Conservation (phyloP, 306 rosid genomes). For the Prunus kanzakura region DNA sequence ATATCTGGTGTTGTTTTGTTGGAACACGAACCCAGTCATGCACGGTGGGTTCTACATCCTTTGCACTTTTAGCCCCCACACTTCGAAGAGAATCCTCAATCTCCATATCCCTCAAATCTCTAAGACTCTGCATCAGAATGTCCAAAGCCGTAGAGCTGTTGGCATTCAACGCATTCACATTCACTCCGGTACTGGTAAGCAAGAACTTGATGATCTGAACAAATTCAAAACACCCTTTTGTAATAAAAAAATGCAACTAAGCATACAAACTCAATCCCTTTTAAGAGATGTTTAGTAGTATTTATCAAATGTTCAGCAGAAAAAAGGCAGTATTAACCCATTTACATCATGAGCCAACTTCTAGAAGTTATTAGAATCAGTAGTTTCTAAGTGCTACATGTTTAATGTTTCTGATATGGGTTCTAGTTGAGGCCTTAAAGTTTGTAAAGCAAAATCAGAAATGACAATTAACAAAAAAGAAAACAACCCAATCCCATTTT, state of each 20-base stretch:
- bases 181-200: conserved; percentile 5
- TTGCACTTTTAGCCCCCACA: conserved; percentile 15
- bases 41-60: conserved; percentile 5
- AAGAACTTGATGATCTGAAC: conserved; percentile 24
- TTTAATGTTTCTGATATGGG: not conserved
- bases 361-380: not conserved
- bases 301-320: too few relatives aligned
- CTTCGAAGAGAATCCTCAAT: conserved; percentile 17
- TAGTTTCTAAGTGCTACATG: not conserved
- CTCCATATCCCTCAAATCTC: conserved; percentile 27
- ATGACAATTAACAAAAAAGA: not conserved
- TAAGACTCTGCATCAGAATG: conserved; percentile 26
- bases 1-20: not conserved
- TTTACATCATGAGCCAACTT: not conserved
- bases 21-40: conserved; percentile 8
- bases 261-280: not conserved
- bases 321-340: not conserved
- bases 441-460: too few relatives aligned
- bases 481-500: not conserved
- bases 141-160: conserved; percentile 28
- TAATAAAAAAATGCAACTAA: not conserved
- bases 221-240: not conserved
- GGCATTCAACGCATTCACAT: conserved; percentile 24
- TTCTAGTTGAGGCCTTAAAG: too few relatives aligned
- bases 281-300: not conserved